Conservation (phyloP, 2,329 filamentous ascomycete genomes). For the Macrophomina tecta region DNA sequence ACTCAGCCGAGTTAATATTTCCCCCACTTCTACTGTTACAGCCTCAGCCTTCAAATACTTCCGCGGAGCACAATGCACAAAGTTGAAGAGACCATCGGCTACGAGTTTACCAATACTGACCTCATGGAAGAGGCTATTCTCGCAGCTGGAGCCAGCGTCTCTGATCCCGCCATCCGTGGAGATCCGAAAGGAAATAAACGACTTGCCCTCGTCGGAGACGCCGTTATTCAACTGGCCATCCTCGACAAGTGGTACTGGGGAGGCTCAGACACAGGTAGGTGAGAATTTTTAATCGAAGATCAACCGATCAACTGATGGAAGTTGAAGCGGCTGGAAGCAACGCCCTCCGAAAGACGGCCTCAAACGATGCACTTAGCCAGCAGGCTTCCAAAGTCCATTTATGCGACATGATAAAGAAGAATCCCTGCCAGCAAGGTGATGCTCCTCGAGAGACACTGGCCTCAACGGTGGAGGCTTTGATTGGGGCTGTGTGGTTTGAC, state of each 20-base stretch:
- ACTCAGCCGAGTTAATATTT: too few species aligned
- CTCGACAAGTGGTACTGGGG: neutral
- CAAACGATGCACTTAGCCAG: neutral
- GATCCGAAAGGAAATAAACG: conserved; percentile 1
- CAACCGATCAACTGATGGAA: neutral
- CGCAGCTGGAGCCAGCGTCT: neutral
- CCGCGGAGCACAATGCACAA: too few species aligned
- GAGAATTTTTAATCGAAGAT: too few species aligned
- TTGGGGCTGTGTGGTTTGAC: conserved; percentile 12
- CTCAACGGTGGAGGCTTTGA: neutral
- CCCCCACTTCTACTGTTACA: too few species aligned
- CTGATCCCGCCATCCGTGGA: neutral
- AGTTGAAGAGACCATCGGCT: neutral
- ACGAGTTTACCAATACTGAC: neutral
- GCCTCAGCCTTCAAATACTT: too few species aligned
- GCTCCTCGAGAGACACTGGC: neutral
- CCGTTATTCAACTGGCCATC: neutral
- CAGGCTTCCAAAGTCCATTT: neutral
- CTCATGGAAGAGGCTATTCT: conserved; percentile 8
- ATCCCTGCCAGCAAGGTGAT: neutral
- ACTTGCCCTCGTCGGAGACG: conserved; percentile 2
- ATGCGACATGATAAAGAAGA: neutral
- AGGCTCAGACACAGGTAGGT: neutral
- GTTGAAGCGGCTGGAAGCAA: neutral
- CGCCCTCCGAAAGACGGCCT: neutral